A percentile compares a stretch with the other conserved stretches of the same genome.
These are phyloP conservation scores for Dothidotthia symphoricarpi DNA, from an alignment of 2,329 filamentous ascomycete genomes.

Conservation along the genomic window DNA sequence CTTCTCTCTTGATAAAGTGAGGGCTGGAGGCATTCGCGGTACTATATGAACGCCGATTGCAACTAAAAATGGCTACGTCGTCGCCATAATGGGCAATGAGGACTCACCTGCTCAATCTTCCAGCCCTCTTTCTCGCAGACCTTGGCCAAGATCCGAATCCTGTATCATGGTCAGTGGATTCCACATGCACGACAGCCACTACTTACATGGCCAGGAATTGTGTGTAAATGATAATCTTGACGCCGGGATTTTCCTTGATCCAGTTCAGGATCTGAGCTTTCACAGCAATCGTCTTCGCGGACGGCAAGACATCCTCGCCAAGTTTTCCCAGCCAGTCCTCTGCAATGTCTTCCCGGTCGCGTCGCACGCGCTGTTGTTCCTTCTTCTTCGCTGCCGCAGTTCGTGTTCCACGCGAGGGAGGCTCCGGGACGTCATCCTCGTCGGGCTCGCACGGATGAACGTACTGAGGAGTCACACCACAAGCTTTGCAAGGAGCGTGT, in stretches of 20 bases:
- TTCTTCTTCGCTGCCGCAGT: constrained; percentile 15
- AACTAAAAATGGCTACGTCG: too few species aligned
- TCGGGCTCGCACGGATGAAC: constrained; percentile 24
- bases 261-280: constrained; percentile 50
- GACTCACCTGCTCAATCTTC: constrained; percentile 44
- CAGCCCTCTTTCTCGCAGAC: constrained; percentile 54
- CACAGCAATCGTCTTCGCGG: constrained; percentile 48
- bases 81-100: too few species aligned
- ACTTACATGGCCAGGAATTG: constrained; percentile 55
- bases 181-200: accelerated
- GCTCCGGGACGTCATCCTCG: constrained; percentile 9
- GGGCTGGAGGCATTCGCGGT: too few species aligned
- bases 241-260: constrained; percentile 44
- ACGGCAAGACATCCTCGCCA: constrained; percentile 43
- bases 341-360: constrained; percentile 29
- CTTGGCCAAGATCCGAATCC: constrained; percentile 50
- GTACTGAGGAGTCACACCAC: constrained; percentile 28
- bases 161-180: constrained; percentile 10
- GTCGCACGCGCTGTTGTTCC: constrained; percentile 10
- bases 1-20: too few species aligned
- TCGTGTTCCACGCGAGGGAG: constrained; percentile 15
- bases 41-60: too few species aligned
- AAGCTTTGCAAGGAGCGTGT: constrained; percentile 32
- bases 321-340: constrained; percentile 42
- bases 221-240: constrained; percentile 61